Evolutionary conservation across 2,329 filamentous ascomycete genomes (phyloP), one percentile per base, ranked within the genome.

Genomic region (Colletotrichum tropicale): DNA sequence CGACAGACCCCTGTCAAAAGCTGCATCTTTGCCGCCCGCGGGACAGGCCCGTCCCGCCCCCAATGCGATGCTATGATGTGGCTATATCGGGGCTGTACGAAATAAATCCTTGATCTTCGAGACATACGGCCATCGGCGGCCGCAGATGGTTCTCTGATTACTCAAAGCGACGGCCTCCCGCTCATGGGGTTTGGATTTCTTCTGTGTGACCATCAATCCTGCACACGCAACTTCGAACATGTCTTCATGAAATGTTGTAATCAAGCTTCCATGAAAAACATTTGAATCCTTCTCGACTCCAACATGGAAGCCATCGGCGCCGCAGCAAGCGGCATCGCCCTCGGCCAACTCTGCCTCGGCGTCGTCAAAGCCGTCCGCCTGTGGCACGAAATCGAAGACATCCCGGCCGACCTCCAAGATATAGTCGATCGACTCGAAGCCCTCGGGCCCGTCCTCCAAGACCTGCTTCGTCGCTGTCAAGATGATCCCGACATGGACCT

Each of bases 1-100:
- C 13, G 13, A 21, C 7, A 30, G 55, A 21, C 65, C 70, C 56
- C 16, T 60, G 26, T 18, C 56, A 30, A 60, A 18, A 15, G 38
- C 38, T 73, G 65, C 56, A 28, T n/a, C 21, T 28, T 69, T 68
- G 65, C 64, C 36, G 56, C 64, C 65, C 64, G 21, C 18, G 64
- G 16, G 36, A 21, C 28, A 64, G 65, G 55, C 18, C 56, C 64
- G 30, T n/a, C 48, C 65, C 48, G 65, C 65, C 12, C 65, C 56
- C 18, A 52, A 30, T 52, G 21, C 65, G 1, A 48, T 38, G 64
- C 0, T 28, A 2, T 66, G 38, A 28, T 18, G 30, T 24, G 36
- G 64, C 64, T 26, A 12, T 30, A 21, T 34, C 36, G 24, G 24
- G 28, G 52, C 52, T 43, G 38, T 43, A n/a, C 38, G 18, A 43